These are phyloP conservation scores for Botrytis sinoallii DNA, from an alignment of 2,329 filamentous ascomycete genomes.

Conservation along the genomic window DNA sequence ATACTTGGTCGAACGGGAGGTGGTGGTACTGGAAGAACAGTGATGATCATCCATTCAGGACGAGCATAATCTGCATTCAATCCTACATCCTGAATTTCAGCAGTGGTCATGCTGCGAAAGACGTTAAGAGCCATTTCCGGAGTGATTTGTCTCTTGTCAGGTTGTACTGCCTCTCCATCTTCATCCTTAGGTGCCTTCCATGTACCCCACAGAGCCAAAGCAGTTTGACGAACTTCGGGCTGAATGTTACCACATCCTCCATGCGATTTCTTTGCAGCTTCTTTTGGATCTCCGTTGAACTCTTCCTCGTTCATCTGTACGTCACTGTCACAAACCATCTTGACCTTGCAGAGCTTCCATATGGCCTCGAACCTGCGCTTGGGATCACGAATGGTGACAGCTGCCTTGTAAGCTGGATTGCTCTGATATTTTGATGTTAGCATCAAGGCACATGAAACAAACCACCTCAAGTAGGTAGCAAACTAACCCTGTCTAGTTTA, in stretches of 20 bases:
- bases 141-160: constrained; percentile 78
- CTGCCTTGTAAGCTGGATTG: constrained; percentile 78
- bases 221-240: constrained; percentile 82
- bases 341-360: constrained; percentile 88
- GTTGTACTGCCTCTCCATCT: constrained; percentile 64
- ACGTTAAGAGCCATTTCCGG: constrained; percentile 82
- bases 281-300: constrained; percentile 56
- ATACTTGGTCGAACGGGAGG: constrained; percentile 96
- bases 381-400: constrained; percentile 81
- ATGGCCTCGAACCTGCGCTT: constrained; percentile 93
- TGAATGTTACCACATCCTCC: constrained; percentile 92
- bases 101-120: constrained; percentile 78
- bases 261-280: constrained; percentile 57
- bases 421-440: constrained; percentile 66
- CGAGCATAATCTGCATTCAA: constrained; percentile 92
- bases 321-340: constrained; percentile 79
- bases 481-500: constrained; percentile 95
- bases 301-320: constrained; percentile 65
- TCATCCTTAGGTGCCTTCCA: constrained; percentile 73
- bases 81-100: constrained; percentile 82
- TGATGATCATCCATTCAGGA: constrained; percentile 97
- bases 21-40: constrained; percentile 89
- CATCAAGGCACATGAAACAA: constrained; percentile 50
- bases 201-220: constrained; percentile 74
- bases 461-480: constrained; percentile 54